phyloP scores from a whole-genome alignment of 1,139 yeast genomes.

The Yamadazyma triangularis region DNA sequence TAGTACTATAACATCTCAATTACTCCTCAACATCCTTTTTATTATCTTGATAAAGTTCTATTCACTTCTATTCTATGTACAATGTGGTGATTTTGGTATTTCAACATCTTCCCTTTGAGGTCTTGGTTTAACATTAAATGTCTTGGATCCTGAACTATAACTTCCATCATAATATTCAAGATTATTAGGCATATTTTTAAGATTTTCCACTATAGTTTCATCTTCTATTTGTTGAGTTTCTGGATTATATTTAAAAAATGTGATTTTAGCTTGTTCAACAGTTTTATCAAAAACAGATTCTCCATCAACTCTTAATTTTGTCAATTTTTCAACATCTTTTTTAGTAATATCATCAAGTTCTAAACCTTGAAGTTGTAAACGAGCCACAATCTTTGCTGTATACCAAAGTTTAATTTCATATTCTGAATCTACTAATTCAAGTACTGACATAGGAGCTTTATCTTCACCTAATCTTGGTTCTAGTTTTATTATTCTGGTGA shows the following conservation, averaged over 20 bases:
- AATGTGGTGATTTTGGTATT: constrained; percentile 40
- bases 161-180: constrained; percentile 23
- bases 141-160: constrained; percentile 30
- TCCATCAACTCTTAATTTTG: constrained; percentile 46
- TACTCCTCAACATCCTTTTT: background rate
- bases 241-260: constrained; percentile 44
- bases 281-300: constrained; percentile 51
- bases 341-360: constrained; percentile 59
- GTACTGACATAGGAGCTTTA: constrained; percentile 83
- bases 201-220: constrained; percentile 21
- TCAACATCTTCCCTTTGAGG: constrained; percentile 12
- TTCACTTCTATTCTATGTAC: too few relatives aligned
- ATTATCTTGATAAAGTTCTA: too few relatives aligned
- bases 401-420: constrained; percentile 75
- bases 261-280: constrained; percentile 60
- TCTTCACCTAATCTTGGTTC: constrained; percentile 86
- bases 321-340: constrained; percentile 52
- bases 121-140: constrained; percentile 32
- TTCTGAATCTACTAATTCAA: constrained; percentile 78
- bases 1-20: too few relatives aligned
- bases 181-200: constrained; percentile 30
- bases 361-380: constrained; percentile 63
- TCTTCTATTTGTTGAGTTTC: constrained; percentile 22
- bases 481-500: constrained; percentile 76
- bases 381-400: constrained; percentile 76